Percentiles rank a stretch among this genome's conserved stretches.
These are phyloP conservation scores for Pichia pseudocactophila DNA, from an alignment of 805 yeast species.

Conservation along the genomic window DNA sequence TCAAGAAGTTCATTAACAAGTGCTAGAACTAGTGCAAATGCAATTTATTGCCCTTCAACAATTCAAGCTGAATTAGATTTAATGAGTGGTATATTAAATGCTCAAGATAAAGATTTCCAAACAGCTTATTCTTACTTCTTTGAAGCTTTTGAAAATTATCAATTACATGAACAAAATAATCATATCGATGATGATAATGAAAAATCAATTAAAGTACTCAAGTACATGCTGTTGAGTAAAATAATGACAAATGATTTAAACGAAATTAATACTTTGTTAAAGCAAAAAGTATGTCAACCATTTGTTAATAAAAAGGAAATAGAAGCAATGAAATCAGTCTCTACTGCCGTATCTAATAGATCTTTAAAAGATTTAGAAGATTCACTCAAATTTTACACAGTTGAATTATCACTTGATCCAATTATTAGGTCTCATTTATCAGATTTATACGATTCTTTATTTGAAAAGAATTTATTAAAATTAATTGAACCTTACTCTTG, in stretches of 20 bases:
- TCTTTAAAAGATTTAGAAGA: conserved; percentile 85
- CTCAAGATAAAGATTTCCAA: conserved; percentile 93
- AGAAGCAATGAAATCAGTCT: conserved; percentile 93
- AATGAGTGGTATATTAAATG: conserved; percentile 91
- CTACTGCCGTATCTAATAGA: conserved; percentile 82
- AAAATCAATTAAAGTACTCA: conserved; percentile 55
- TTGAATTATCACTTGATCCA: conserved; percentile 75
- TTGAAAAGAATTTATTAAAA: conserved; percentile 88
- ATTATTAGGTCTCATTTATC: conserved; percentile 87
- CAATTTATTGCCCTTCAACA: conserved; percentile 90
- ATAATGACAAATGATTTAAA: conserved; percentile 84
- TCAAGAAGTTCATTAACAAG: conserved; percentile 87
- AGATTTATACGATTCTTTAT: conserved; percentile 83
- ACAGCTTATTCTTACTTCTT: conserved; percentile 93
- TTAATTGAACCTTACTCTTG: conserved; percentile 94
- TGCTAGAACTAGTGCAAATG: conserved; percentile 95
- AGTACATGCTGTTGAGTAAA: conserved; percentile 87
- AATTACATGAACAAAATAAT: conserved; percentile 27
- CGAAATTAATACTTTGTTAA: conserved; percentile 73
- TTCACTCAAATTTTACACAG: conserved; percentile 61
- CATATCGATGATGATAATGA: conserved; percentile 36
- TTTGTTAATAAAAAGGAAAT: conserved; percentile 62
- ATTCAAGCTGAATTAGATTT: conserved; percentile 91
- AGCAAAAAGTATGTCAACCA: conserved; percentile 44
- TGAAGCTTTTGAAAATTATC: conserved; percentile 90